Conservation (phyloP, 2,329 filamentous ascomycete genomes). For the Pseudopithomyces chartarum region DNA sequence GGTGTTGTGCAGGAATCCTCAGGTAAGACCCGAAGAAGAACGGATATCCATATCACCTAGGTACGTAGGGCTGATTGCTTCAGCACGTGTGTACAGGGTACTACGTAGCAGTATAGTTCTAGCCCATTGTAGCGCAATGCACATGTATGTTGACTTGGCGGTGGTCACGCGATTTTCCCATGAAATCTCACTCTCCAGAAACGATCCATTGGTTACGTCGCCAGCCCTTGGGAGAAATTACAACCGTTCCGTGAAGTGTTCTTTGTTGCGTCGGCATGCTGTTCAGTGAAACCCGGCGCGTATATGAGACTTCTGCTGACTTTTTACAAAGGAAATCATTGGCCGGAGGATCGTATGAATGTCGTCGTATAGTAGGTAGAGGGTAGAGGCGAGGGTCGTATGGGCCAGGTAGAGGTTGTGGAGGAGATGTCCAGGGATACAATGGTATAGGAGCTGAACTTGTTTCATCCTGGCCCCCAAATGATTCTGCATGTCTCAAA, state of each 20-base stretch:
- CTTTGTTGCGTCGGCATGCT: constrained; percentile 19
- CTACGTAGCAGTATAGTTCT: background rate
- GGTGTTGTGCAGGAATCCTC: background rate
- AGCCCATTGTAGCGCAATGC: background rate
- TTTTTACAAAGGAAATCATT: constrained; percentile 7
- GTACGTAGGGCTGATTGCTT: background rate
- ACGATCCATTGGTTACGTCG: constrained; percentile 43
- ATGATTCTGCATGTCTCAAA: constrained; percentile 12
- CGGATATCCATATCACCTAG: background rate
- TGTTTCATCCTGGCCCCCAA: constrained; percentile 15
- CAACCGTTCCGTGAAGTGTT: constrained; percentile 31
- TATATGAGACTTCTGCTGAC: constrained; percentile 24
- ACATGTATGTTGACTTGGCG: background rate
- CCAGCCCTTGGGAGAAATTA: constrained; percentile 37
- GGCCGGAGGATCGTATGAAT: constrained; percentile 18
- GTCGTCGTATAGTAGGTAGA: constrained; percentile 30
- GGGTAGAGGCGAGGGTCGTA: constrained; percentile 43
- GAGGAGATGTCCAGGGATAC: constrained; percentile 41
- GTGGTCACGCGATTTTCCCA: constrained; percentile 1
- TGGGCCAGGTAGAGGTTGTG: constrained; percentile 39
- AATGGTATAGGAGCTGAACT: constrained; percentile 26
- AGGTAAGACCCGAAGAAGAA: background rate
- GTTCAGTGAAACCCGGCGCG: constrained; percentile 32
- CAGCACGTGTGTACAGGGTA: background rate
- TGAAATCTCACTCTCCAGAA: constrained; percentile 27